Evolutionary conservation across 768 basidiomycete species (phyloP), one percentile per base, ranked within the genome.

Genomic region (Hericium alpestre): DNA sequence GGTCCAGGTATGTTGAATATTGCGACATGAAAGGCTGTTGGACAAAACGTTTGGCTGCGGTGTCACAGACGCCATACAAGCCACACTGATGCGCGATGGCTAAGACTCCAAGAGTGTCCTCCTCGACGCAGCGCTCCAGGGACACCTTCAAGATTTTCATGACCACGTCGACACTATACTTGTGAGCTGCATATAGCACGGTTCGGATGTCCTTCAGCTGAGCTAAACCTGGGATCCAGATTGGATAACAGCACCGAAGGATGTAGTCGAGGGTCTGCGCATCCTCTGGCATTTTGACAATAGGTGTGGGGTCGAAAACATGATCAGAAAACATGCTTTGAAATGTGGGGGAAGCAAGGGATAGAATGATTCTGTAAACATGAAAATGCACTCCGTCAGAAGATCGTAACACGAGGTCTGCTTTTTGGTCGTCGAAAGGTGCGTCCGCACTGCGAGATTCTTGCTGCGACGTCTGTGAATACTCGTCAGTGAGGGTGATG

Each of bases 301-400:
- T 40, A 3, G 52, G 52, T 23, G 10, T 27, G 38, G 11, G 32
- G 13, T 22, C 37, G 12, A 20, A n/a, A 23, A 25, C n/a, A n/a
- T 37, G 18, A 12, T 37, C 18, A 2, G 37, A 22, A 9, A 74
- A 69, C 55, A 73, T 63, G 27, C 61, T 56, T 25, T 66, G 60
- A 55, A 72, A 75, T 58, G 68, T 63, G 0, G 69, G 63, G 7
- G 73, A 73, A 0, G 71, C 64, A 18, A 72, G 63, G 13, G 66
- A 64, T 12, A 74, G 69, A 47, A 74, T 69, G 15, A 65, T 59
- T n/a, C 59, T 69, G 60, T 71, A 69, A 22, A 70, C 57, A 3
- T 65, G 63, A 47, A 72, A 54, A 27, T 41, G 9, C 4, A 46
- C 54, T 11, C 22, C 12, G 23, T 54, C 54, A 12, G 22, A 23